Base-by-base conservation (phyloP, 2,329 filamentous ascomycete genomes). In the Xylaria arbuscula region DNA sequence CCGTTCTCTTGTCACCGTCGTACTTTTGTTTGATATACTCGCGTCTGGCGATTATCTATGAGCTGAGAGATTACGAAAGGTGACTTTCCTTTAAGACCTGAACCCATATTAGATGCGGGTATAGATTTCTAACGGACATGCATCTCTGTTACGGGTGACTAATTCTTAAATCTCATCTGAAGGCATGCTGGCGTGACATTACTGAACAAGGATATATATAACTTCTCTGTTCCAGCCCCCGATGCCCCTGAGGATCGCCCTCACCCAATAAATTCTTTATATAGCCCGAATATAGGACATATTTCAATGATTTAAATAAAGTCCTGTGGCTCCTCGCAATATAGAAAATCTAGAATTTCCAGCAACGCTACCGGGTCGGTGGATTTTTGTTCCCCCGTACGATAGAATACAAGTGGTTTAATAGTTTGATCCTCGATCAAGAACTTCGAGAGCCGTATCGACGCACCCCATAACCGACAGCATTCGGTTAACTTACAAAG, bases 171-270 rank as follows among this genome's bases (percentile, higher is more conserved):
- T 60, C 24, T 34, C 10, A 60, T 56, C 56, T 34, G 42, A 19
- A 48, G 34, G 34, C 19, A 61, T 19, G 58, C 42, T 69, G 48
- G 67, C 54, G 63, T 47, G 57, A 69, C 63, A 53, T 32, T 59
- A 60, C 40, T 34, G 1, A 53, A 60, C 67, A 67, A 64, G 67
- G 67, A 64, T 69, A 55, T 69, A 69, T 9, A 66, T 45, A 40
- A 45, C 48, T 51, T 68, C 45, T 11, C 38, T 38, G 66, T 66
- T 69, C 66, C 58, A 69, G 63, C 53, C 66, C 58, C 22, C 62
- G 22, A 61, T 64, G 65, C 66, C 66, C 66, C 66, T 68, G 66
- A 65, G 61, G 55, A 54, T 40, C 55, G 24, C 22, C 38, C 54
- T 40, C 22, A 55, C 34, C 38, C 22, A 65, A 19, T 15, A n/a